Conservation (phyloP, 164 flowering plant species). For the Chimonanthus praecox region DNA sequence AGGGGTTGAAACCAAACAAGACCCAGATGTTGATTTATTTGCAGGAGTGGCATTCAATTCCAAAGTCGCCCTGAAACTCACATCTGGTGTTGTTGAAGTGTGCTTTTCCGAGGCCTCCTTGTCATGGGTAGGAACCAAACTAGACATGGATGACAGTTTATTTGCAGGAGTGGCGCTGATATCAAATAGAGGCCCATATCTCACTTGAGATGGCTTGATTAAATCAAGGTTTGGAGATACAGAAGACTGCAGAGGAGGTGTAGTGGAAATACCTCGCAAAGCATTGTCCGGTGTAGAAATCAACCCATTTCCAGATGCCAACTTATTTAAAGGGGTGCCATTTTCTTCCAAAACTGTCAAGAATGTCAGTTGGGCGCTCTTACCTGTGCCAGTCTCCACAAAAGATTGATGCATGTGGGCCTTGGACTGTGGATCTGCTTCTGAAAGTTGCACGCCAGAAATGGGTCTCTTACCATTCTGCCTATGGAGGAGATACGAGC, state of each 20-base stretch:
- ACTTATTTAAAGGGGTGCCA: slow-evolving; percentile 7
- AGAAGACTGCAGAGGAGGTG: slow-evolving; percentile 76
- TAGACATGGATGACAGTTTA: slow-evolving; percentile 15
- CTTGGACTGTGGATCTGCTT: slow-evolving; percentile 1
- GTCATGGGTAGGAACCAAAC: slow-evolving; percentile 18
- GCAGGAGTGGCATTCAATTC: slow-evolving; percentile 32
- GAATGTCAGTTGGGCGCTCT: slow-evolving; percentile 13
- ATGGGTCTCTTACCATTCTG: slow-evolving; percentile 22
- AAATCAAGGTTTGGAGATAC: slow-evolving; percentile 28
- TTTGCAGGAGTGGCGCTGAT: slow-evolving; percentile 1
- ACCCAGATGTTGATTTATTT: slow-evolving; percentile 23
- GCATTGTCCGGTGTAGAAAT: slow-evolving; percentile 20
- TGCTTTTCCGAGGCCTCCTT: slow-evolving; percentile 6
- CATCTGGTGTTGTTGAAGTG: neutral
- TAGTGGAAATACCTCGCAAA: slow-evolving; percentile 14
- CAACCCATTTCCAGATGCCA: slow-evolving; percentile 16
- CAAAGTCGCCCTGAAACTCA: neutral
- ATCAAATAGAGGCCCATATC: slow-evolving; percentile 11
- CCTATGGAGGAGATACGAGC: slow-evolving; percentile 15
- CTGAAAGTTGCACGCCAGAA: neutral
- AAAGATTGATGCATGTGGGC: neutral
- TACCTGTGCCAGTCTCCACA: slow-evolving; percentile 6
- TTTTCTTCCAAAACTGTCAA: slow-evolving; percentile 7
- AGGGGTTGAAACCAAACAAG: slow-evolving; percentile 22
- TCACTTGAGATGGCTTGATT: slow-evolving; percentile 8